Percentiles rank a stretch among this genome's conserved stretches.
These are phyloP conservation scores for Zizania latifolia DNA, from an alignment of 176 grass and related monocot genomes.

Conservation along the genomic window DNA sequence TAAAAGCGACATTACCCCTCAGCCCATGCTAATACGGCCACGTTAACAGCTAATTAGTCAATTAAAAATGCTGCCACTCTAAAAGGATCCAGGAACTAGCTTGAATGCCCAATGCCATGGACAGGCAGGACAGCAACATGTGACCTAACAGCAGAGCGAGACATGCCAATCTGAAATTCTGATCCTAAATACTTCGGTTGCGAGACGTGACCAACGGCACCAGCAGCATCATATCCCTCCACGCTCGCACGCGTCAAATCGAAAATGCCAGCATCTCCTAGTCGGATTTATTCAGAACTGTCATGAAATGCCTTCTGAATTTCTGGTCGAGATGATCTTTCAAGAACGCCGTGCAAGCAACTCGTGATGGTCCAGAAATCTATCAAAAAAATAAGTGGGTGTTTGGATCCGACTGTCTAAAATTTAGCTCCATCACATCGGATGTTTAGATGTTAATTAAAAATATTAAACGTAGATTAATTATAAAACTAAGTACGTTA, in stretches of 20 bases:
- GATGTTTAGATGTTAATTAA: too few species aligned
- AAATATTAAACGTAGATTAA: too few species aligned
- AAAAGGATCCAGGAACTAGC: background rate
- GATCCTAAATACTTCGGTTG: background rate
- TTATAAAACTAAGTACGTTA: too few species aligned
- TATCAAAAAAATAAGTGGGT: background rate
- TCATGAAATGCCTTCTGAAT: too few species aligned
- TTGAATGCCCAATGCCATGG: background rate
- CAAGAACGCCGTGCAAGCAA: slow-evolving; percentile 1
- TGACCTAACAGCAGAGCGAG: background rate
- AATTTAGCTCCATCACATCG: too few species aligned
- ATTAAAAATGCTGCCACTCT: background rate
- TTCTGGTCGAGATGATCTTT: background rate
- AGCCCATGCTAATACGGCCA: background rate
- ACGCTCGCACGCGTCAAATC: background rate
- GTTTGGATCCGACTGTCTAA: too few species aligned
- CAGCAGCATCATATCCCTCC: background rate
- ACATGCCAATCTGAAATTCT: slow-evolving; percentile 4
- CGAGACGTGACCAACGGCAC: background rate
- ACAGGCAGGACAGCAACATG: slow-evolving; percentile 22
- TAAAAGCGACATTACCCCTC: background rate
- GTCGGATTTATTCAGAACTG: background rate
- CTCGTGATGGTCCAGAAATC: background rate
- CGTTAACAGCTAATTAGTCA: background rate
- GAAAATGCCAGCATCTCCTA: background rate